Conservation (phyloP, 164 flowering plant species). For the Warburgia ugandensis region DNA sequence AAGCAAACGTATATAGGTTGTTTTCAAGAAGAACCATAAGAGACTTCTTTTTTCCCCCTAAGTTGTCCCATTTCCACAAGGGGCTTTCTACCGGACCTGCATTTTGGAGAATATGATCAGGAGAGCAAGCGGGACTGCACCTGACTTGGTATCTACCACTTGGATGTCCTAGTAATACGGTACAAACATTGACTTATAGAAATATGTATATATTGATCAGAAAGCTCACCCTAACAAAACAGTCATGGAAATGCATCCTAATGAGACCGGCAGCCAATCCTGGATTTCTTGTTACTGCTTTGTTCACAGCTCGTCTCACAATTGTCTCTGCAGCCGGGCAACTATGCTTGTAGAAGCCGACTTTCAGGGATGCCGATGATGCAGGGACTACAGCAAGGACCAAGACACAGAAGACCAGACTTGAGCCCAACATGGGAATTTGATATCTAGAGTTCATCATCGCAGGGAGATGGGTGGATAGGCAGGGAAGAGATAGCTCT, state of each 20-base stretch:
- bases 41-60: no score
- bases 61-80: no score
- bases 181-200: no score
- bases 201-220: no score
- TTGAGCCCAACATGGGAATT: not conserved
- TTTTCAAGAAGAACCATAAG: no score
- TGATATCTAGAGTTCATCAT: not conserved
- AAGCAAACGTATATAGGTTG: no score
- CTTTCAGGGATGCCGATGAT: conserved; percentile 6
- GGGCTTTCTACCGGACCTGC: no score
- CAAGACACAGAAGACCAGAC: not conserved
- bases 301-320: conserved; percentile 27
- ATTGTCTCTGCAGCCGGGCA: conserved; percentile 22
- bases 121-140: no score
- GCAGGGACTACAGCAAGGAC: not conserved
- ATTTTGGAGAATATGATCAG: no score
- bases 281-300: conserved; percentile 33
- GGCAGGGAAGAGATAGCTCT: not conserved
- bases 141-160: no score
- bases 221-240: conserved; percentile 56
- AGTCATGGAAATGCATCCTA: conserved; percentile 66
- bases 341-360: conserved; percentile 10
- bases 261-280: conserved; percentile 56
- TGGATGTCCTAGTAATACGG: no score
- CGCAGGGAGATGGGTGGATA: not conserved